Evolutionary conservation across 2,329 filamentous ascomycete species (phyloP).

Genomic region (Aspergillus versicolor): DNA sequence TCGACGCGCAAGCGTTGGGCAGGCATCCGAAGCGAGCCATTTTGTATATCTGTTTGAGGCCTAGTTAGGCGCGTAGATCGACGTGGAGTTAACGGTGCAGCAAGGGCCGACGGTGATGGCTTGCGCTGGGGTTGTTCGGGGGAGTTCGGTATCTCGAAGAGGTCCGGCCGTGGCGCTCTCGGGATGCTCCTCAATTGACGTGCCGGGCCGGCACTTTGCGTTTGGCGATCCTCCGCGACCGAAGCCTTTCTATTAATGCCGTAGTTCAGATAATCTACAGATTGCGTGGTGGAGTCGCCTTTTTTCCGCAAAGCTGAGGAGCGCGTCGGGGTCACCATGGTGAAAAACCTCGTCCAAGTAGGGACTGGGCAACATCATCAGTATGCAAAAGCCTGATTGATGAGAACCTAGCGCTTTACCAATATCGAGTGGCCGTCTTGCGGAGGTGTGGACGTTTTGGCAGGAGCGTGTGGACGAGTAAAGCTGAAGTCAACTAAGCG

Average conservation of each 20-base stretch:
- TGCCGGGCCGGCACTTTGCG: slow-evolving; percentile 6
- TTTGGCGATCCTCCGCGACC: not conserved
- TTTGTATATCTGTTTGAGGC: not conserved
- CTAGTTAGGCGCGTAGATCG: slow-evolving; percentile 12
- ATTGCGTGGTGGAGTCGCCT: slow-evolving; percentile 14
- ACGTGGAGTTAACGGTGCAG: slow-evolving; percentile 10
- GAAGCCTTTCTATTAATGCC: slow-evolving; percentile 10
- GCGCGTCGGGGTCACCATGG: slow-evolving; percentile 14
- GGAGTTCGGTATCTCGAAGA: slow-evolving; percentile 13
- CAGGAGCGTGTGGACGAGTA: not conserved
- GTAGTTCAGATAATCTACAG: slow-evolving; percentile 23
- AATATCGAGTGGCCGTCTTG: not conserved
- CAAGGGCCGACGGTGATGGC: not conserved
- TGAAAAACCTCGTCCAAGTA: not conserved
- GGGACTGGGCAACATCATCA: not conserved
- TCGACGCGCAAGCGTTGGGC: not conserved
- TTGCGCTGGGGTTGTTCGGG: not conserved
- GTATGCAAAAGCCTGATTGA: not conserved
- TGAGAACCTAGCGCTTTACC: not conserved
- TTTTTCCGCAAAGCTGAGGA: slow-evolving; percentile 13
- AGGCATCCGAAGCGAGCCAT: not conserved
- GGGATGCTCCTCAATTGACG: not conserved
- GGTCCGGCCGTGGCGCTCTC: slow-evolving; percentile 3
- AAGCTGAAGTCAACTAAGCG: not conserved
- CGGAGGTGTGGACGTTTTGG: not conserved